Base-by-base conservation (phyloP, 495 filamentous ascomycete genomes). In the Penicillium psychrofluorescens region DNA sequence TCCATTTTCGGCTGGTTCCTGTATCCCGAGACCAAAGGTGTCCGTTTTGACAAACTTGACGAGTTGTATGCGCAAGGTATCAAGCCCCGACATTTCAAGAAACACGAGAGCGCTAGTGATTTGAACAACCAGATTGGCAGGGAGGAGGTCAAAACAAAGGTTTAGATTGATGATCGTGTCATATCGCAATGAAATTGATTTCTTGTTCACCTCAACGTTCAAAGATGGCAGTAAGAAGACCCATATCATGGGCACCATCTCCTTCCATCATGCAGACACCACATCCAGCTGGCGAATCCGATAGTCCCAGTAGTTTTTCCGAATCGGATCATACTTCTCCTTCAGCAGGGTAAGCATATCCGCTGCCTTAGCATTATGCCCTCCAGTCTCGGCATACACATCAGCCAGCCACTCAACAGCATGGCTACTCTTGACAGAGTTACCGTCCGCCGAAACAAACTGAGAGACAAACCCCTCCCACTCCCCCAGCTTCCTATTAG, bases 291-390 rank as follows among this genome's bases (percentile, higher is more conserved):
- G 45, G 32, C 50, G 58, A 54, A 80, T 80, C 55, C 82, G 72
- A 66, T 89, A 95, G 54, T 85, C 78, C 92, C 94, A 98, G 65
- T 96, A 97, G 52, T 89, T 89, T 49, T 78, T 80, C 33, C 94
- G 70, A 48, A 98, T 86, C 7, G 86, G 86, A 74, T 98, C 92
- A 71, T 85, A 97, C 73, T 80, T 88, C 54, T 85, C 78, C 30
- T 80, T 85, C 48, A 98, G 66, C 44, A 95, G 58, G 33, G 77
- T 76, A 51, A 95, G 61, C 44, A 83, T 84, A 56, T 77, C 61
- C 13, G 66, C 58, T 0, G 69, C 69, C 43, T 66, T 51, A 11
- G 8, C 37, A 31, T 38, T 41, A 51, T 71, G 71, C 41, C 78
- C 75, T 37, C 67, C 70, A 45, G 79, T 73, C 59, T 85, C 76